phyloP scores from a whole-genome alignment of 176 grass and related monocot genomes.

The Carex kokanica region DNA sequence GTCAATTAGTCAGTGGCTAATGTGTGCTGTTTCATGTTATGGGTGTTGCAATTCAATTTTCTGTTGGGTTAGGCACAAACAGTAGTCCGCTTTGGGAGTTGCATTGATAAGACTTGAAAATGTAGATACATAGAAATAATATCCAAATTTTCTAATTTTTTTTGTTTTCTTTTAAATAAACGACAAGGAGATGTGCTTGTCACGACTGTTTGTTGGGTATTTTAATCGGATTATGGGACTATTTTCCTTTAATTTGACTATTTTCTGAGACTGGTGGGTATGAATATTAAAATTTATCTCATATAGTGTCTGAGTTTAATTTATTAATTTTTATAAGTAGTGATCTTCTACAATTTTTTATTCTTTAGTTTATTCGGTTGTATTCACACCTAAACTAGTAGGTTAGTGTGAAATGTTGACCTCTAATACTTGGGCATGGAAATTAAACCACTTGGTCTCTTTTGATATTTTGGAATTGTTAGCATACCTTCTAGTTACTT shows the following conservation, averaged over 20 bases:
- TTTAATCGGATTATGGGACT: background rate
- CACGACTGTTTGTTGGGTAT: constrained; percentile 29
- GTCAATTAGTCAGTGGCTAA: background rate
- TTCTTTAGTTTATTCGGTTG: background rate
- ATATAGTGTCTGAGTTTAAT: background rate
- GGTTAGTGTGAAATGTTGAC: constrained; percentile 31
- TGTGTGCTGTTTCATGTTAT: constrained; percentile 6
- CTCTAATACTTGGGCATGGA: background rate
- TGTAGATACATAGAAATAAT: background rate
- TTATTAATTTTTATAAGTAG: background rate
- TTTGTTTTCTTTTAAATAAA: background rate
- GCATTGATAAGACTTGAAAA: constrained; percentile 19
- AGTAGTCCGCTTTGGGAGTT: constrained; percentile 5
- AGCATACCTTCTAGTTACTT: background rate
- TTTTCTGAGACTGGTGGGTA: constrained; percentile 8
- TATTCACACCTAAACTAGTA: constrained; percentile 20
- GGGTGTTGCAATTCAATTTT: background rate
- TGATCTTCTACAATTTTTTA: background rate
- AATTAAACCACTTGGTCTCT: background rate
- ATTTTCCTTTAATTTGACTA: constrained; percentile 17
- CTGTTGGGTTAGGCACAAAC: constrained; percentile 7
- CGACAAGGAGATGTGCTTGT: constrained; percentile 25
- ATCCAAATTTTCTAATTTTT: background rate
- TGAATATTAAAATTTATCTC: background rate
- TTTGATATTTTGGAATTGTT: background rate